Conservation (phyloP, 2,329 filamentous ascomycete species). For the Byssochlamys sp. region DNA sequence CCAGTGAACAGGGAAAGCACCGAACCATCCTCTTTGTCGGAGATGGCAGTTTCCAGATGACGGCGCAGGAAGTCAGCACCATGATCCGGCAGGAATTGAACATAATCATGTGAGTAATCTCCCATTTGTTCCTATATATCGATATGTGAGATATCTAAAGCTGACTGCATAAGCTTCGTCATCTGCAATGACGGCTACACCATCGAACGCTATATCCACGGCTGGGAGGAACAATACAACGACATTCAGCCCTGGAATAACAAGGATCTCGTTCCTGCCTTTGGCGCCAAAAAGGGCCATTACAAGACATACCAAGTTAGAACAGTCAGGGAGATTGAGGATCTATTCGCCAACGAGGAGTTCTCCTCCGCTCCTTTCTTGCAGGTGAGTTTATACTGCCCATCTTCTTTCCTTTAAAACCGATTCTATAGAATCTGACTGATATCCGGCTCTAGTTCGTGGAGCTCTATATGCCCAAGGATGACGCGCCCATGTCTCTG, state of each 20-base stretch:
- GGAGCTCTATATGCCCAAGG: conserved; percentile 69
- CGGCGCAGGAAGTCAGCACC: conserved; percentile 71
- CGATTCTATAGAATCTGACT: conserved; percentile 1
- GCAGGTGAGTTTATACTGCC: conserved; percentile 24
- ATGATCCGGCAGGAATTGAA: conserved; percentile 68
- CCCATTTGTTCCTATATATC: background rate
- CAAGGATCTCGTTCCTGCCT: conserved; percentile 56
- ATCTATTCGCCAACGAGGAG: conserved; percentile 53
- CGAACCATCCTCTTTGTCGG: conserved; percentile 79
- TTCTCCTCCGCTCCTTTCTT: conserved; percentile 48
- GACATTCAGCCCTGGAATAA: conserved; percentile 69
- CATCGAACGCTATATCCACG: conserved; percentile 81
- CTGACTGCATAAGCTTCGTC: conserved; percentile 46
- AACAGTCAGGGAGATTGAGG: conserved; percentile 59
- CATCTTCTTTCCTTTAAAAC: background rate
- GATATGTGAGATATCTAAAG: conserved; percentile 25
- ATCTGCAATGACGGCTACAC: conserved; percentile 85
- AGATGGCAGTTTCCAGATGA: conserved; percentile 78
- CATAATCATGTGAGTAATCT: conserved; percentile 58
- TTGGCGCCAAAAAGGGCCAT: conserved; percentile 50
- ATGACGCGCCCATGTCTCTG: conserved; percentile 65
- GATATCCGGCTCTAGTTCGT: conserved; percentile 54
- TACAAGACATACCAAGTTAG: conserved; percentile 58
- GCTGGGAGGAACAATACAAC: conserved; percentile 70
- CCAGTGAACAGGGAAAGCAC: conserved; percentile 53